Evolutionary conservation across 1,284 basidiomycete species (phyloP).

Genomic region (Ceratobasidium sp.): DNA sequence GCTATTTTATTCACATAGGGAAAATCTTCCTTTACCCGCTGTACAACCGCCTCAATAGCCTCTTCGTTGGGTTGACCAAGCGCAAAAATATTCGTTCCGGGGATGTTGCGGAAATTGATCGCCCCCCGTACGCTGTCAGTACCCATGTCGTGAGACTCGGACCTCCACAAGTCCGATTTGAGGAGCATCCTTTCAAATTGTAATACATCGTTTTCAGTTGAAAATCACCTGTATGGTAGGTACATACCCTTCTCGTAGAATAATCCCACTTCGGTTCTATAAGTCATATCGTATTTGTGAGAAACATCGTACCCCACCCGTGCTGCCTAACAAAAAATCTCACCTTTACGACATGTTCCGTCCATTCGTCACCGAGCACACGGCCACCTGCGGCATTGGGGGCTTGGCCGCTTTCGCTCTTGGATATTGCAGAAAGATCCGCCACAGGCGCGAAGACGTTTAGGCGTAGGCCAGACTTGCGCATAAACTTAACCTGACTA

Average conservation of each 20-base stretch:
- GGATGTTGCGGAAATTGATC: conserved; percentile 93
- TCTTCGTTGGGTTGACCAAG: conserved; percentile 93
- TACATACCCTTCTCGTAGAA: conserved; percentile 84
- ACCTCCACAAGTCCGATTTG: conserved; percentile 92
- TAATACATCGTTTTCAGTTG: conserved; percentile 23
- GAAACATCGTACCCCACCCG: not conserved
- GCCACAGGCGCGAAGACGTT: conserved; percentile 90
- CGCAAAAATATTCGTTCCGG: conserved; percentile 88
- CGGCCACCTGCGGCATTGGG: conserved; percentile 84
- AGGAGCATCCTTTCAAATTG: conserved; percentile 73
- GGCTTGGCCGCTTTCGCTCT: conserved; percentile 60
- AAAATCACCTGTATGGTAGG: conserved; percentile 3
- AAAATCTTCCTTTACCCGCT: conserved; percentile 73
- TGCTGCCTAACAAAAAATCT: conserved; percentile 45
- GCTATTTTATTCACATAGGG: conserved; percentile 75
- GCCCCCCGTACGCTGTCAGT: conserved; percentile 85
- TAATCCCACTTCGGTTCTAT: conserved; percentile 92
- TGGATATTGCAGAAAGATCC: conserved; percentile 84
- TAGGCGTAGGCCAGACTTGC: conserved; percentile 75
- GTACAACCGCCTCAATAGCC: conserved; percentile 88
- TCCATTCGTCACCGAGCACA: conserved; percentile 93
- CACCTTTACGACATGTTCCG: conserved; percentile 90
- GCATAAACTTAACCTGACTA: conserved; percentile 87
- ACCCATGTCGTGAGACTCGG: conserved; percentile 71
- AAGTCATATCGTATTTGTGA: conserved; percentile 33